Evolutionary conservation across 1,139 yeast species (phyloP).

Genomic region (Taiozyma onychis): DNA sequence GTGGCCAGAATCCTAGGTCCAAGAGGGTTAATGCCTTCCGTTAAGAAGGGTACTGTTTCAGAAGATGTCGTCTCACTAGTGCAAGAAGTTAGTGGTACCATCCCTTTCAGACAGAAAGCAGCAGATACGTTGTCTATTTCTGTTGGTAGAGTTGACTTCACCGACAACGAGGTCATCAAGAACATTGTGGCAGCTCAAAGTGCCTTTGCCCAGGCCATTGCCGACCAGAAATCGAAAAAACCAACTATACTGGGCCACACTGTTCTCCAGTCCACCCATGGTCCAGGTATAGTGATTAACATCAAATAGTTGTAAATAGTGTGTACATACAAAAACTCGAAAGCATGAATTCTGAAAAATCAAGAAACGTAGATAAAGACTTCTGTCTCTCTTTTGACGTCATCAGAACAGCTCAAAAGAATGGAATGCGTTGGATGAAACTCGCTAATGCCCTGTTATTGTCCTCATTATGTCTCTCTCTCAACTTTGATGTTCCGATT

Average conservation of each 20-base stretch:
- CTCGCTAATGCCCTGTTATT: neutral
- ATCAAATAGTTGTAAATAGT: slow-evolving; percentile 24
- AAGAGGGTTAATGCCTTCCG: slow-evolving; percentile 81
- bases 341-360: neutral
- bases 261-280: slow-evolving; percentile 62
- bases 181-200: slow-evolving; percentile 69
- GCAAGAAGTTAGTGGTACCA: slow-evolving; percentile 53
- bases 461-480: neutral
- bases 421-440: neutral
- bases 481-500: neutral
- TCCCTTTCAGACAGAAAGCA: slow-evolving; percentile 66
- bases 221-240: slow-evolving; percentile 52
- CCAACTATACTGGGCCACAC: slow-evolving; percentile 72
- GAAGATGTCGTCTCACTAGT: slow-evolving; percentile 55
- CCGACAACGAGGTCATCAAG: slow-evolving; percentile 68
- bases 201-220: slow-evolving; percentile 56
- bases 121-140: slow-evolving; percentile 56
- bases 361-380: neutral
- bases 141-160: slow-evolving; percentile 73
- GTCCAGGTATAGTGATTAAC: slow-evolving; percentile 77
- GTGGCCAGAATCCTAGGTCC: slow-evolving; percentile 84
- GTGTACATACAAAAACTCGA: neutral
- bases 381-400: neutral
- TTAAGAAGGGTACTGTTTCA: slow-evolving; percentile 82
- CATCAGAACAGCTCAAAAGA: neutral